Evolutionary conservation across 768 basidiomycete genomes (phyloP), one percentile per base, ranked within the genome.

Genomic region (Naematelia aurantialba): DNA sequence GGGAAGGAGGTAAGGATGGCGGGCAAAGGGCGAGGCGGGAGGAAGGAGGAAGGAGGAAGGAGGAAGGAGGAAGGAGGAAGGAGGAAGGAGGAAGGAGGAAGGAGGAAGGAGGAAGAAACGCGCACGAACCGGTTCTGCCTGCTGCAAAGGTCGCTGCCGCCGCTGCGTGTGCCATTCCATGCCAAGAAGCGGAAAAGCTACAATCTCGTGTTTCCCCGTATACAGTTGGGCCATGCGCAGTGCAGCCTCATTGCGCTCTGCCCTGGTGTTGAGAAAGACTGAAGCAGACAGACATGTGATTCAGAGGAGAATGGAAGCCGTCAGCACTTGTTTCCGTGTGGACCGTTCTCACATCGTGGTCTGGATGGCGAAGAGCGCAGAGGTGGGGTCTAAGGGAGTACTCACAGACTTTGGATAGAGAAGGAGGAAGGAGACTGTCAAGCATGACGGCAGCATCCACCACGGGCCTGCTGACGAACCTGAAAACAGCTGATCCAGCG

Each of bases 401-500:
- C 34, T 39, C 34, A 39, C 34, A 8, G 34, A 39, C 34, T 39
- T 39, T 39, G 34, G 34, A 39, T 44, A 72, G 60, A 17, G 45
- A 39, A 11, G 31, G 47, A 1, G 70, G 70, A 21, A 66, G 53
- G 27, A 68, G 42, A 3, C 31, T 21, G 14, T 64, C 56, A 3
- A 72, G 50, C 10, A 30, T 45, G 17, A 57, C 52, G 24, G 61
- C 63, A 4, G 66, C 48, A 22, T 63, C 58, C 34, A 60, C 51
- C 19, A 69, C 64, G 8, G 68, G 68, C 29, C 61, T 52, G 17
- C 60, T 55, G 45, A 72, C 45, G 51, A 72, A 14, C 48, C 48
- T 14, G 68, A 70, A 55, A 68, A 61, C 14, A 72, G 61, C 51
- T 72, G 70, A 44, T 72, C 70, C 21, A 72, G 57, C 22, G 48